Percentiles rank a stretch among this genome's conserved stretches.
These are phyloP conservation scores for Geosiphon pyriformis DNA, from an alignment of 192 early-diverging fungal species.

Conservation along the genomic window DNA sequence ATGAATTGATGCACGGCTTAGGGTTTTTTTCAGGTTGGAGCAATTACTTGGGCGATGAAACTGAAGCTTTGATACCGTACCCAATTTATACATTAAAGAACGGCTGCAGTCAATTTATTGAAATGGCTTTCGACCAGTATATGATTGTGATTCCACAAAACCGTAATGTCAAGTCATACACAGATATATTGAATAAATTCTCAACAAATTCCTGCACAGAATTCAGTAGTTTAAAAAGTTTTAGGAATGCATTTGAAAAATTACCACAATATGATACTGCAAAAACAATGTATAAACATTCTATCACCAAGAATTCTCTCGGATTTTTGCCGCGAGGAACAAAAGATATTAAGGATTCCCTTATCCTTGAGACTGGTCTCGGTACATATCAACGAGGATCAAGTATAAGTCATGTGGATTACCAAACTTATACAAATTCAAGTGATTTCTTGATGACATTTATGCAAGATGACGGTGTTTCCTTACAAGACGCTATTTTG, in stretches of 20 bases:
- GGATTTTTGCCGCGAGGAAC: neutral
- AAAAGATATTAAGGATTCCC: neutral
- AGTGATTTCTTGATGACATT: slow-evolving; percentile 37
- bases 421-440: slow-evolving; percentile 26
- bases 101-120: too few relatives aligned
- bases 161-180: neutral
- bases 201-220: too few relatives aligned
- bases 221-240: too few relatives aligned
- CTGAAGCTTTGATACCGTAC: too few relatives aligned
- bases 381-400: slow-evolving; percentile 32
- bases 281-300: neutral
- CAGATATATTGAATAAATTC: neutral
- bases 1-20: slow-evolving; percentile 40
- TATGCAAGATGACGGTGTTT: slow-evolving; percentile 33
- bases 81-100: too few relatives aligned
- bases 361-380: slow-evolving; percentile 33
- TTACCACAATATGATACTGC: neutral
- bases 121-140: slow-evolving; percentile 19
- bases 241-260: too few relatives aligned
- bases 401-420: slow-evolving; percentile 38
- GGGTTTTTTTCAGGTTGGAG: slow-evolving; percentile 36
- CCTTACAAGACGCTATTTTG: slow-evolving; percentile 11
- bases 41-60: too few relatives aligned
- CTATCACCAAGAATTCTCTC: neutral
- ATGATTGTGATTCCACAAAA: slow-evolving; percentile 12